phyloP scores from a whole-genome alignment of 495 filamentous ascomycete species.

The Hypoxylon intermedium region DNA sequence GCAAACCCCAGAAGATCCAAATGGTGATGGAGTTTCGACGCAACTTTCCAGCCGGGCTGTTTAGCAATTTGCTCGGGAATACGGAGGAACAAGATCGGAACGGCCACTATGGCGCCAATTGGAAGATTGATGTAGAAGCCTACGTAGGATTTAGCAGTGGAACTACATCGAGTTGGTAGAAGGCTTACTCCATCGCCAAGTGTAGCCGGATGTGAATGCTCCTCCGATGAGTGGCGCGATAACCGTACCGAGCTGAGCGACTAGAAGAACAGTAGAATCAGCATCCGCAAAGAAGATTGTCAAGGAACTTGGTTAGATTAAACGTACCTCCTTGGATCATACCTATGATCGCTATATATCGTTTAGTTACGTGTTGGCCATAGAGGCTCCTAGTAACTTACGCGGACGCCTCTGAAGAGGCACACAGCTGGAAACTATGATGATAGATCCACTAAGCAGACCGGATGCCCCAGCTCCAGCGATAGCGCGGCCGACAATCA shows the following conservation, averaged over 20 bases:
- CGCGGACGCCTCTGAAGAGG: conserved; percentile 49
- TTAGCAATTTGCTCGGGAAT: conserved; percentile 44
- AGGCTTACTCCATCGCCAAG: conserved; percentile 46
- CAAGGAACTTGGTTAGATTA: neutral
- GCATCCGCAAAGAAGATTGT: neutral
- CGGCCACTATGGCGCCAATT: conserved; percentile 31
- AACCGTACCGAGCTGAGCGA: conserved; percentile 38
- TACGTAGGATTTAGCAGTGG: conserved; percentile 21
- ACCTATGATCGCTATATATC: conserved; percentile 1
- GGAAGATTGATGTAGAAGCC: conserved; percentile 61
- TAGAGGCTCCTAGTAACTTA: neutral
- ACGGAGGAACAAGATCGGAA: conserved; percentile 48
- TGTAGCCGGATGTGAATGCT: conserved; percentile 63
- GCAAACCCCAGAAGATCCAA: neutral
- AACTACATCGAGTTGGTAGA: neutral
- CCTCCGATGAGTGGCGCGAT: conserved; percentile 63
- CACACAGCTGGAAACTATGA: conserved; percentile 51
- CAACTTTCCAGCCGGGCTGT: neutral
- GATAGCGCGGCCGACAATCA: conserved; percentile 59
- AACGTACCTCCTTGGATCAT: conserved; percentile 7
- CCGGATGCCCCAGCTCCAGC: conserved; percentile 55
- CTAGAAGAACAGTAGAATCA: conserved; percentile 43
- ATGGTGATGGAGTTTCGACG: neutral
- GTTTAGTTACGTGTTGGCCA: conserved; percentile 10
- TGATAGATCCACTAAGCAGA: conserved; percentile 56